These are phyloP conservation scores for Yarrowia sp. DNA, from an alignment of 805 yeast species.

Conservation along the genomic window DNA sequence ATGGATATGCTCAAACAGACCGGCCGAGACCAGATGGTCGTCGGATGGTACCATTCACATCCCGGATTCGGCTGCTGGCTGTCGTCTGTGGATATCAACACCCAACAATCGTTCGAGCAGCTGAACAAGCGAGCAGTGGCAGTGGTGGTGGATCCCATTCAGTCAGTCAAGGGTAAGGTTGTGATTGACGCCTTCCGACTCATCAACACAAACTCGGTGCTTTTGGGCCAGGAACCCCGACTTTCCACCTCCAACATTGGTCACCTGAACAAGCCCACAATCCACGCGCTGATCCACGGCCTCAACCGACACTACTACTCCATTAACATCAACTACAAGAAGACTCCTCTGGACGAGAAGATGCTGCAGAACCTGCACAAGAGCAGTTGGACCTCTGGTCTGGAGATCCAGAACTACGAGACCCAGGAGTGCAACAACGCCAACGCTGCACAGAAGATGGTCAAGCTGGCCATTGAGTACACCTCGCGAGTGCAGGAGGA, in stretches of 20 bases:
- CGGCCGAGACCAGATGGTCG: constrained; percentile 99
- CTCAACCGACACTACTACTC: constrained; percentile 96
- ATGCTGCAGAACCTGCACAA: constrained; percentile 94
- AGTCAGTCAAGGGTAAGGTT: constrained; percentile 97
- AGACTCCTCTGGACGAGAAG: constrained; percentile 86
- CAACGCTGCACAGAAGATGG: constrained; percentile 72
- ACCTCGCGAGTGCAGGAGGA: constrained; percentile 91
- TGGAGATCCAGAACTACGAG: constrained; percentile 72
- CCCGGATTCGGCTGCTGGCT: constrained; percentile 99
- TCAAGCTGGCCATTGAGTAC: constrained; percentile 84
- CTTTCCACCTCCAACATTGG: constrained; percentile 97
- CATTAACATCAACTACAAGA: constrained; percentile 88
- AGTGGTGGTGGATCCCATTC: constrained; percentile 97
- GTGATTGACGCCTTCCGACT: constrained; percentile 98
- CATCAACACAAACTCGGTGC: constrained; percentile 78
- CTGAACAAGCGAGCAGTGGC: constrained; percentile 95
- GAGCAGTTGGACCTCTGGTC: constrained; percentile 92
- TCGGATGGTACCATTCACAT: constrained; percentile 99
- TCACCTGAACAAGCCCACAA: constrained; percentile 89
- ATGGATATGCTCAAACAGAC: constrained; percentile 99
- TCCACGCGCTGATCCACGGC: constrained; percentile 96
- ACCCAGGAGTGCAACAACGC: constrained; percentile 73
- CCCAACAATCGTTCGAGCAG: constrained; percentile 97
- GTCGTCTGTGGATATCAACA: constrained; percentile 93
- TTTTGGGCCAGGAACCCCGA: constrained; percentile 97